Evolutionary conservation across 2,329 filamentous ascomycete species (phyloP).

Genomic region (Trichoderma asperellum): DNA sequence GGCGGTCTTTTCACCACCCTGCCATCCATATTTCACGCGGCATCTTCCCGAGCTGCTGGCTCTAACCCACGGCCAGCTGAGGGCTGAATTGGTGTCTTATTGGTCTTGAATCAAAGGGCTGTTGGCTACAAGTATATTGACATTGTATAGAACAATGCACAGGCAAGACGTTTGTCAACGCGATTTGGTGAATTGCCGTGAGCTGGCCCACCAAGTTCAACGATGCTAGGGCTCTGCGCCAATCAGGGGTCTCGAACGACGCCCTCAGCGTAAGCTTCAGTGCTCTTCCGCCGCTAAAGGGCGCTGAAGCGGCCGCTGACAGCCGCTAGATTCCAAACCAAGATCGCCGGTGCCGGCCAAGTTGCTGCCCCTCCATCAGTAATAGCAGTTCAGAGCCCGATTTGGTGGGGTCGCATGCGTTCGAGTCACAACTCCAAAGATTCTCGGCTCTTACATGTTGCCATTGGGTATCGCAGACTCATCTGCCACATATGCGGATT

Average conservation of each 20-base stretch:
- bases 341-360: slow-evolving; percentile 26
- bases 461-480: background rate
- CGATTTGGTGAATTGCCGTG: background rate
- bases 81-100: background rate
- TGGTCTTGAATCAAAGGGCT: background rate
- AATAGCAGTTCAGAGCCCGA: background rate
- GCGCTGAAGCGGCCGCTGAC: background rate
- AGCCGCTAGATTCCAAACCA: background rate
- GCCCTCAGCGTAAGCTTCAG: background rate
- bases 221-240: background rate
- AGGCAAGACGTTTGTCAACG: background rate
- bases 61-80: background rate
- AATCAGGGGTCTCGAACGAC: background rate
- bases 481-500: background rate
- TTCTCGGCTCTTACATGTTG: background rate
- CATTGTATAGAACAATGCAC: background rate
- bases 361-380: background rate
- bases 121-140: slow-evolving; percentile 4
- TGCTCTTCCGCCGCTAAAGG: background rate
- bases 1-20: slow-evolving; percentile 37
- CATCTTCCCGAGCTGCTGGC: background rate
- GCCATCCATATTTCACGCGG: slow-evolving; percentile 14
- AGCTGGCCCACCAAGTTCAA: background rate
- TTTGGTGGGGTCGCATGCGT: background rate
- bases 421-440: slow-evolving; percentile 9